Conservation (phyloP, 2,329 filamentous ascomycete genomes). For the Sporothrix euskadiensis region DNA sequence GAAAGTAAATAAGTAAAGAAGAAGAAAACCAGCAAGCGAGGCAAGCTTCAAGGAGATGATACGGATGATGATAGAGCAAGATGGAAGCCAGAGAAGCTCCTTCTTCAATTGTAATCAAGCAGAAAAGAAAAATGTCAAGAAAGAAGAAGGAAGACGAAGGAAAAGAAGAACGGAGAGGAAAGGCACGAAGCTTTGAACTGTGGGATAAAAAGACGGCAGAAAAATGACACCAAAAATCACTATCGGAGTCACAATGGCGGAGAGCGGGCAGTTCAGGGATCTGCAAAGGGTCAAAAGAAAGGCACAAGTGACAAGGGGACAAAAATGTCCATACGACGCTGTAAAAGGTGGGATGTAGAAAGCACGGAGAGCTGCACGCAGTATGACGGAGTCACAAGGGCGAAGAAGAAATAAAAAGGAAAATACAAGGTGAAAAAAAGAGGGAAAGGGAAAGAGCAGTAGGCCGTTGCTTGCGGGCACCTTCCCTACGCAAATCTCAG, state of each 20-base stretch:
- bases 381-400: slow-evolving; percentile 4
- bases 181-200: neutral
- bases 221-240: neutral
- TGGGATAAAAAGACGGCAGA: neutral
- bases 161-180: neutral
- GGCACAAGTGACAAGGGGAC: neutral
- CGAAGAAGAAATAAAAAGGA: neutral
- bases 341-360: neutral
- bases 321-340: neutral
- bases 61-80: neutral
- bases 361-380: neutral
- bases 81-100: neutral
- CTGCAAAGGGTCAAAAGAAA: slow-evolving; percentile 7
- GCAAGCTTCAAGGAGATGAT: neutral
- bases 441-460: neutral
- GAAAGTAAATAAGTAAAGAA: neutral
- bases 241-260: neutral
- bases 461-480: neutral
- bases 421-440: neutral
- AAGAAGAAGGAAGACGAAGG: neutral
- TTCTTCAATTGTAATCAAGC: neutral
- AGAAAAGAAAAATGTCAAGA: neutral
- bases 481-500: slow-evolving; percentile 9
- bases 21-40: neutral
- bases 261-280: neutral